A percentile compares a stretch with the other conserved stretches of the same genome.
phyloP scores from a whole-genome alignment of 805 yeast genomes.

The Metschnikowia similis region DNA sequence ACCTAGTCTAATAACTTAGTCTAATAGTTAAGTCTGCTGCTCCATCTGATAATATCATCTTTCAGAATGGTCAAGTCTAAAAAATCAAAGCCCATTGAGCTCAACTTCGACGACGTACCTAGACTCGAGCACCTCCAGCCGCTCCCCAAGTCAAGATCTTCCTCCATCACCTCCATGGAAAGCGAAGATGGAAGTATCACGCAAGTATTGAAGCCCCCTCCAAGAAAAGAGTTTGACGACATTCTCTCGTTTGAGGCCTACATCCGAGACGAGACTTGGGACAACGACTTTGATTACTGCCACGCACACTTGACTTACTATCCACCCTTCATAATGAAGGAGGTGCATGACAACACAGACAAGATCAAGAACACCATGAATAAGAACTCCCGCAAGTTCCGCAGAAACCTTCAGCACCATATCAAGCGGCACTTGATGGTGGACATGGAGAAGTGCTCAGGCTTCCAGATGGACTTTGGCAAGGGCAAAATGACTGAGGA shows the following conservation, averaged over 20 bases:
- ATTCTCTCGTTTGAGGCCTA: constrained; percentile 58
- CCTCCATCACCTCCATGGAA: constrained; percentile 37
- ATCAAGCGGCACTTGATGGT: constrained; percentile 64
- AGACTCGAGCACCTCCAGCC: constrained; percentile 35
- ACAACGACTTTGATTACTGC: constrained; percentile 65
- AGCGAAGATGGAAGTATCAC: constrained; percentile 26
- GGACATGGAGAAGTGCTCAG: constrained; percentile 61
- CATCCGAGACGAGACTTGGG: constrained; percentile 70
- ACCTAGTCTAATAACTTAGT: too few relatives aligned
- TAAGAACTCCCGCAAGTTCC: constrained; percentile 66
- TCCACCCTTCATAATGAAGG: constrained; percentile 70
- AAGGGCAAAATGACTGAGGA: constrained; percentile 45
- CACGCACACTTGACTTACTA: constrained; percentile 64
- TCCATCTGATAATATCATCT: too few relatives aligned
- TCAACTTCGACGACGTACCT: constrained; percentile 38
- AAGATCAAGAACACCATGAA: constrained; percentile 69
- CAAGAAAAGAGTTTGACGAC: constrained; percentile 53
- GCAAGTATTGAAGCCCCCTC: constrained; percentile 36
- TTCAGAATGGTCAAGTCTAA: constrained; percentile 23
- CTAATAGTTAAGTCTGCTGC: too few relatives aligned
- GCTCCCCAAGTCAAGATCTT: constrained; percentile 34
- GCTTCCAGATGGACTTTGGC: constrained; percentile 51
- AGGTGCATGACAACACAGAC: constrained; percentile 64
- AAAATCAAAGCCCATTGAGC: constrained; percentile 19
- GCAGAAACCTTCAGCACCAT: constrained; percentile 72